Percentiles rank a stretch among this genome's conserved stretches.
These are phyloP conservation scores for Puya raimondii DNA, from an alignment of 176 grass and related monocot species.

Conservation along the genomic window DNA sequence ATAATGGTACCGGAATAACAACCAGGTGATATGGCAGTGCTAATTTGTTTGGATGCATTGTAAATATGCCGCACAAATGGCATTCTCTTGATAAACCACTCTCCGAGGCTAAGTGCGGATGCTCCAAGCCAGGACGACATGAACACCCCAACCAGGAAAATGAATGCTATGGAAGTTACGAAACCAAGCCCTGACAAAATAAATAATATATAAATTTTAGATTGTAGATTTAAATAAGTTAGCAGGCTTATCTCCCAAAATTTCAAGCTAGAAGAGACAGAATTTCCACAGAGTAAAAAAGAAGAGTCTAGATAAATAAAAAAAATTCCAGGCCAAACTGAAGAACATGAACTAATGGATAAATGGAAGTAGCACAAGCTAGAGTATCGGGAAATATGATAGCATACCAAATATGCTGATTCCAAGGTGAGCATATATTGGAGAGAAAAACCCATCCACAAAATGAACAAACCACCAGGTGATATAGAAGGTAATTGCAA, in stretches of 20 bases:
- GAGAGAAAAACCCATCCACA: slow-evolving; percentile 27
- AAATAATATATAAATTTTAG: not conserved
- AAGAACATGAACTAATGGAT: not conserved
- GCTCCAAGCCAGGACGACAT: slow-evolving; percentile 23
- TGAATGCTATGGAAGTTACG: slow-evolving; percentile 19
- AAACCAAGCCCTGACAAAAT: slow-evolving; percentile 17
- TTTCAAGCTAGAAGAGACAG: not conserved
- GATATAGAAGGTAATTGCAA: slow-evolving; percentile 27
- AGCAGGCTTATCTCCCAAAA: not conserved
- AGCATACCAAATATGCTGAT: slow-evolving; percentile 24
- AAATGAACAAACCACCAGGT: slow-evolving; percentile 29
- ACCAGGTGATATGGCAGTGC: slow-evolving; percentile 24
- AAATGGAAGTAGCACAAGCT: too few relatives aligned
- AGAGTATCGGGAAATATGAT: not conserved
- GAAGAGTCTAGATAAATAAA: not conserved
- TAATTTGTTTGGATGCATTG: slow-evolving; percentile 25
- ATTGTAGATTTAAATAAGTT: not conserved
- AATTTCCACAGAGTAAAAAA: not conserved
- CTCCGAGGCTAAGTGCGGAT: slow-evolving; percentile 15
- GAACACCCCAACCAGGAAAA: slow-evolving; percentile 21
- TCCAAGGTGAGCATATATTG: slow-evolving; percentile 24
- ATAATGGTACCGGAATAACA: not conserved
- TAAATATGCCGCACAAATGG: slow-evolving; percentile 28
- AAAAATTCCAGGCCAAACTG: not conserved
- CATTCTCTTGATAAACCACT: slow-evolving; percentile 26